These are phyloP conservation scores for Tephrocybe rancida DNA, from an alignment of 768 basidiomycete genomes.

Conservation along the genomic window DNA sequence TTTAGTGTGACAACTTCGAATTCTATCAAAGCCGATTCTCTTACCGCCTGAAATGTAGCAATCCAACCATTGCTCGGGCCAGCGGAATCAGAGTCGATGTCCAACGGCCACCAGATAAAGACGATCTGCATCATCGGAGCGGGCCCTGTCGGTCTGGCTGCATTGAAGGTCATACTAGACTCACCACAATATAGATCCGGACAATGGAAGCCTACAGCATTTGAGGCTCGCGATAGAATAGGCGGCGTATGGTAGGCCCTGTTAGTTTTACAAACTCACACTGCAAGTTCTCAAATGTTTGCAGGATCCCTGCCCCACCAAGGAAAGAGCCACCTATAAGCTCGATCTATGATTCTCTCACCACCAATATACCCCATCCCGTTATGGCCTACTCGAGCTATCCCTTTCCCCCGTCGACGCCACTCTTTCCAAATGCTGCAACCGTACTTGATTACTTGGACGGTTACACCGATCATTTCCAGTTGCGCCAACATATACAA, in stretches of 20 bases:
- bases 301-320: conserved; percentile 59
- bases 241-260: conserved; percentile 76
- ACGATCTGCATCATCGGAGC: conserved; percentile 74
- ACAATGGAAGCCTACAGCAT: conserved; percentile 64
- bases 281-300: not conserved
- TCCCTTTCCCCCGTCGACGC: conserved; percentile 70
- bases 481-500: conserved; percentile 61
- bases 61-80: too few relatives aligned
- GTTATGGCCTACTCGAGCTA: conserved; percentile 70
- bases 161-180: conserved; percentile 66
- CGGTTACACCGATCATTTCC: conserved; percentile 63
- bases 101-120: conserved; percentile 16
- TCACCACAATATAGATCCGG: conserved; percentile 56
- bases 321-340: conserved; percentile 57
- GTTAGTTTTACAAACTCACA: not conserved
- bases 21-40: not conserved
- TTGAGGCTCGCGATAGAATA: conserved; percentile 64
- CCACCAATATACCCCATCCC: conserved; percentile 82
- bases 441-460: conserved; percentile 71
- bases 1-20: not conserved
- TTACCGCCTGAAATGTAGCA: conserved; percentile 11
- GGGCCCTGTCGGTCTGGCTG: conserved; percentile 74
- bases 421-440: conserved; percentile 65
- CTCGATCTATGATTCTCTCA: conserved; percentile 77
- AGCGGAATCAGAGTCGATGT: too few relatives aligned